These are phyloP conservation scores for Mimosa pudica DNA, from an alignment of 306 rosid genomes.

Conservation along the genomic window DNA sequence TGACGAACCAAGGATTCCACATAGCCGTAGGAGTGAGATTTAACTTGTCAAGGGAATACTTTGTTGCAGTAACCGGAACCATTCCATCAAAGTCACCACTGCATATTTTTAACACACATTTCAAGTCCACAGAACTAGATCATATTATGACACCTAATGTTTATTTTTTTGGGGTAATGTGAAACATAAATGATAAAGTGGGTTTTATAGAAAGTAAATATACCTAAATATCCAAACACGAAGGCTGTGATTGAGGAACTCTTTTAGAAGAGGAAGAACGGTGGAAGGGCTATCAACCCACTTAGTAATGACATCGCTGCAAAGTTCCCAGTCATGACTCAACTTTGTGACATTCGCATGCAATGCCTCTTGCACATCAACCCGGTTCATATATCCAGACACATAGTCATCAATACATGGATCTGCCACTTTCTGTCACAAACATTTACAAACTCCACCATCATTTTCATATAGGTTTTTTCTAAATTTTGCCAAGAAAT, in stretches of 20 bases:
- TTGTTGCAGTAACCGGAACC: constrained; percentile 90
- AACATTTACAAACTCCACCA: background rate
- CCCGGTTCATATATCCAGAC: constrained; percentile 62
- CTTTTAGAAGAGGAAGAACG: constrained; percentile 60
- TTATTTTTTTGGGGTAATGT: too few relatives aligned
- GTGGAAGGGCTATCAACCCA: constrained; percentile 70
- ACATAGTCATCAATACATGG: constrained; percentile 77
- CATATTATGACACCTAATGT: too few relatives aligned
- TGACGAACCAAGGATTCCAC: constrained; percentile 77
- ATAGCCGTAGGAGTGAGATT: constrained; percentile 51
- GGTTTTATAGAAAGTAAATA: background rate
- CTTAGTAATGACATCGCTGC: constrained; percentile 50
- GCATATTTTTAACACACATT: background rate
- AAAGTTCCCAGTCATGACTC: constrained; percentile 71
- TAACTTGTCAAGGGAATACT: constrained; percentile 65
- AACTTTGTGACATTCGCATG: constrained; percentile 92
- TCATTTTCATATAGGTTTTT: background rate
- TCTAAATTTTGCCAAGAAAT: too few relatives aligned
- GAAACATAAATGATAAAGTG: too few relatives aligned
- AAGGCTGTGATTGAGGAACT: constrained; percentile 43
- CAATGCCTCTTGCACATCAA: constrained; percentile 72
- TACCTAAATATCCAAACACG: constrained; percentile 91
- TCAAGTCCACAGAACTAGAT: background rate
- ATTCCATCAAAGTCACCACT: constrained; percentile 90
- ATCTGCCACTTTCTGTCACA: constrained; percentile 54